A percentile compares a stretch with the other conserved stretches of the same genome.
Evolutionary conservation across 768 basidiomycete genomes (phyloP).

Genomic region (Lentinula lateritia): DNA sequence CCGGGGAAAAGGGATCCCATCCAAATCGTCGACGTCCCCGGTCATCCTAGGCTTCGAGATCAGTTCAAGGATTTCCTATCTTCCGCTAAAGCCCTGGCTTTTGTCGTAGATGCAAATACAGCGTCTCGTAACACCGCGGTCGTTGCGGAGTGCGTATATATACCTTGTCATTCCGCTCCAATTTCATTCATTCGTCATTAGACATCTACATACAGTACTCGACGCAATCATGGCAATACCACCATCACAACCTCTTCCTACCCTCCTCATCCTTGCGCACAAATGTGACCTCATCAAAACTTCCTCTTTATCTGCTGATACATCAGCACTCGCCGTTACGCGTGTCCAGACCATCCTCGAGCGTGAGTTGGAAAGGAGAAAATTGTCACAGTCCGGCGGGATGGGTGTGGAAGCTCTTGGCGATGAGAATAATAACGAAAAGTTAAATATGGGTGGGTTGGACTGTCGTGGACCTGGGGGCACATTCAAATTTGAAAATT

Average conservation of each 20-base stretch:
- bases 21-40: constrained; percentile 70
- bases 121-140: constrained; percentile 68
- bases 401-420: constrained; percentile 73
- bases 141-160: constrained; percentile 70
- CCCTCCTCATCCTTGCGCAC: constrained; percentile 66
- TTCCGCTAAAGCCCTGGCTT: constrained; percentile 61
- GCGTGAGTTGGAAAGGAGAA: constrained; percentile 78
- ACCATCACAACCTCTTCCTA: constrained; percentile 58
- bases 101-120: constrained; percentile 77
- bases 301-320: constrained; percentile 25
- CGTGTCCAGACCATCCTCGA: constrained; percentile 77
- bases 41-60: constrained; percentile 76
- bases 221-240: constrained; percentile 68
- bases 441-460: constrained; percentile 65
- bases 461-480: constrained; percentile 56
- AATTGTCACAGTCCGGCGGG: constrained; percentile 55
- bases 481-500: constrained; percentile 68
- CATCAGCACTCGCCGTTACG: constrained; percentile 39
- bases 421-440: constrained; percentile 34
- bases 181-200: constrained; percentile 20
- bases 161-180: background rate
- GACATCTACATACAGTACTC: constrained; percentile 69
- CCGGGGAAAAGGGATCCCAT: constrained; percentile 37
- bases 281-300: constrained; percentile 68
- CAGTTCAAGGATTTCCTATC: constrained; percentile 65